Evolutionary conservation across 176 grass and related monocot genomes (phyloP).

Genomic region (Dactylis glomerata): DNA sequence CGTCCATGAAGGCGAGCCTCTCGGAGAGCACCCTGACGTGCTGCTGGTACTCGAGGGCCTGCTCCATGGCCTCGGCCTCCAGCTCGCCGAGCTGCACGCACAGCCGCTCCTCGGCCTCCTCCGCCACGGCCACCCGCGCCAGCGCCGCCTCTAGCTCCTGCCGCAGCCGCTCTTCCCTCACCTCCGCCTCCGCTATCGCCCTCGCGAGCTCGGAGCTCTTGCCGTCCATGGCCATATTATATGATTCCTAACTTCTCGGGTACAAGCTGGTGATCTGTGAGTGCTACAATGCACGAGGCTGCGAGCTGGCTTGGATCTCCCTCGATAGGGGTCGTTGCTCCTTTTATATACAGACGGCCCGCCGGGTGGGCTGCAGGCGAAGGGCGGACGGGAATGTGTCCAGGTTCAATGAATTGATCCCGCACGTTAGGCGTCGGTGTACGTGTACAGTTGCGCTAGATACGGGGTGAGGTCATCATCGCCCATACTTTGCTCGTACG

Average conservation of each 20-base stretch:
- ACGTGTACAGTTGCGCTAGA: background rate
- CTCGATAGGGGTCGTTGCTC: background rate
- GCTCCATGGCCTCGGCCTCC: no score
- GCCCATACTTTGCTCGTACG: background rate
- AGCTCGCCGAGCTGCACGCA: no score
- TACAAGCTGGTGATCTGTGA: no score
- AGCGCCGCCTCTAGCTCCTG: conserved; percentile 64
- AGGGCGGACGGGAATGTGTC: conserved; percentile 16
- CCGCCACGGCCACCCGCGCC: conserved; percentile 37
- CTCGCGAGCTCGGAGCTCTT: conserved; percentile 61
- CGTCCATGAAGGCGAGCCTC: no score
- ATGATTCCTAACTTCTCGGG: background rate
- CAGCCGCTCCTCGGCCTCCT: no score
- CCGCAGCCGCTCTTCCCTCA: conserved; percentile 50
- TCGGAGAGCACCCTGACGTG: no score
- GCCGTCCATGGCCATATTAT: background rate
- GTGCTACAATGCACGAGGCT: background rate
- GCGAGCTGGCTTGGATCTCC: background rate
- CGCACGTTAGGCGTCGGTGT: conserved; percentile 1
- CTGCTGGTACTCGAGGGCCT: no score
- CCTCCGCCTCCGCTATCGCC: conserved; percentile 43
- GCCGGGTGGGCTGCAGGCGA: background rate
- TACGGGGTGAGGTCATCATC: conserved; percentile 11
- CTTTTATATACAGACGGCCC: conserved; percentile 25
- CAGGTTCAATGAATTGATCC: conserved; percentile 36